These are phyloP conservation scores for Pleurotus citrinopileatus DNA, from an alignment of 768 basidiomycete genomes.

Conservation along the genomic window DNA sequence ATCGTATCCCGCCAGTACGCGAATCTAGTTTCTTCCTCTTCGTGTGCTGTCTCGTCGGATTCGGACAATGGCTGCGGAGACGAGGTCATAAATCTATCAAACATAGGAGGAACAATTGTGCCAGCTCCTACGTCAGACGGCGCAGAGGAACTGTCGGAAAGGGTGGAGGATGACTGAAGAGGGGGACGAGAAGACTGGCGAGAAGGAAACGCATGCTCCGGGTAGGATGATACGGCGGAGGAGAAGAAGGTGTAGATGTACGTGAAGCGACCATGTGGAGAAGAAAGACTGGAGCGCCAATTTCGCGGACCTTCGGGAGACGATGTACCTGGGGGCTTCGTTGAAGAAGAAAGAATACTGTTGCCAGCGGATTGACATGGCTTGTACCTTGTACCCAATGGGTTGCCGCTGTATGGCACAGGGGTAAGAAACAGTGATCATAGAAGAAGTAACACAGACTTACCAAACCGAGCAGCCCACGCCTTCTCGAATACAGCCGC, in stretches of 20 bases:
- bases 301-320: slow-evolving; percentile 41
- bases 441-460: slow-evolving; percentile 16
- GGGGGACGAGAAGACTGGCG: slow-evolving; percentile 17
- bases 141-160: neutral
- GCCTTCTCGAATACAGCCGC: slow-evolving; percentile 67
- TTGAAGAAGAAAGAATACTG: slow-evolving; percentile 29
- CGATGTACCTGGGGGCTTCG: slow-evolving; percentile 17
- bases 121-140: neutral
- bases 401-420: slow-evolving; percentile 50
- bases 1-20: slow-evolving; percentile 15
- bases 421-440: slow-evolving; percentile 11
- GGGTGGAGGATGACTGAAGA: slow-evolving; percentile 10
- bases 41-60: slow-evolving; percentile 21
- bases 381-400: slow-evolving; percentile 59
- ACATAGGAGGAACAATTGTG: slow-evolving; percentile 21
- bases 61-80: slow-evolving; percentile 36
- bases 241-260: slow-evolving; percentile 49
- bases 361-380: slow-evolving; percentile 58
- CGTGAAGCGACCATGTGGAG: slow-evolving; percentile 1
- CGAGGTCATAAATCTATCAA: slow-evolving; percentile 35
- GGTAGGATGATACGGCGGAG: slow-evolving; percentile 36
- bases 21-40: slow-evolving; percentile 17
- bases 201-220: slow-evolving; percentile 28
- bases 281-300: slow-evolving; percentile 30
- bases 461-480: slow-evolving; percentile 63